Percentiles rank a stretch among this genome's conserved stretches.
These are phyloP conservation scores for Jatropha curcas DNA, from an alignment of 345 rosid genomes.

Conservation along the genomic window DNA sequence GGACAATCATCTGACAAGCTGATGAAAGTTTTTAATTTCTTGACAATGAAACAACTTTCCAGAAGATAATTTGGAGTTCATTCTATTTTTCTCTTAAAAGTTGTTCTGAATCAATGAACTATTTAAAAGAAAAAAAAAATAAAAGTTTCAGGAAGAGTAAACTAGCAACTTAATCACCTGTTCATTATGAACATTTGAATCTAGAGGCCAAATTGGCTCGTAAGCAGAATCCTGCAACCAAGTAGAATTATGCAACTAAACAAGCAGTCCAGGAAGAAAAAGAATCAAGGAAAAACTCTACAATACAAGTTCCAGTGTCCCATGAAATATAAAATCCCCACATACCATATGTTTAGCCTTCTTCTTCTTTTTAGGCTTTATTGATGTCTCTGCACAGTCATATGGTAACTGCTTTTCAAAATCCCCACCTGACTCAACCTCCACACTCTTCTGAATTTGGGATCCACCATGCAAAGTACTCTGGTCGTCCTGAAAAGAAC, in stretches of 20 bases:
- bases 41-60: neutral
- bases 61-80: neutral
- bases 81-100: neutral
- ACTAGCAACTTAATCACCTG: conserved; percentile 53
- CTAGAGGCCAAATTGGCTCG: conserved; percentile 80
- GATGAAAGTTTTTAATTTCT: neutral
- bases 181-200: conserved; percentile 59
- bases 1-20: neutral
- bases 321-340: conserved; percentile 28
- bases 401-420: conserved; percentile 70
- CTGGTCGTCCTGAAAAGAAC: conserved; percentile 92
- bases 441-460: conserved; percentile 65
- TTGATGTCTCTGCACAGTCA: conserved; percentile 73
- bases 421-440: conserved; percentile 73
- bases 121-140: neutral
- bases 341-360: conserved; percentile 63
- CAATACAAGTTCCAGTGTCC: neutral
- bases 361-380: conserved; percentile 91
- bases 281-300: conserved; percentile 3
- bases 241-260: conserved; percentile 27
- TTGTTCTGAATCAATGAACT: neutral
- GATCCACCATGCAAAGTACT: conserved; percentile 79
- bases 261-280: conserved; percentile 21
- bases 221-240: conserved; percentile 71
- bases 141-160: neutral